Evolutionary conservation across 2,329 filamentous ascomycete genomes (phyloP).

Genomic region (Sarocladium strictum): DNA sequence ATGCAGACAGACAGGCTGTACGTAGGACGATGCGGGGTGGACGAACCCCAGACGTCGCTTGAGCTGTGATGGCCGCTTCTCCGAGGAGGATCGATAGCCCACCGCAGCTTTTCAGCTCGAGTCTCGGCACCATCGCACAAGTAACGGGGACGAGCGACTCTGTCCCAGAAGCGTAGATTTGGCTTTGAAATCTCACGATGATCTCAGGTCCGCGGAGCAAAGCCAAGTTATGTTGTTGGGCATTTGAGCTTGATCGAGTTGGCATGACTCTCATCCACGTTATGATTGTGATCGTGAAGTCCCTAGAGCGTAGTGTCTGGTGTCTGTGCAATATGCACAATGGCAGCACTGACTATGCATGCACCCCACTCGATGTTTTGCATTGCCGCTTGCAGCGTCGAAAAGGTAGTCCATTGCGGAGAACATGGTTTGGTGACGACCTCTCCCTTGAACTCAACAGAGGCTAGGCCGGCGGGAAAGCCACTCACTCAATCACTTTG

Average conservation of each 20-base stretch:
- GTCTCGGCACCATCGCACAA: too few species aligned
- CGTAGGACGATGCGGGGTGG: background rate
- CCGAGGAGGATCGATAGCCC: background rate
- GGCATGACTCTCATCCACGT: too few species aligned
- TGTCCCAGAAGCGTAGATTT: too few species aligned
- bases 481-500: too few species aligned
- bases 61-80: background rate
- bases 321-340: background rate
- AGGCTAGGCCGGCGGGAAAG: too few species aligned
- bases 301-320: too few species aligned
- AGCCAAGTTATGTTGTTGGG: too few species aligned
- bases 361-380: conserved; percentile 7
- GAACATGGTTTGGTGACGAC: background rate
- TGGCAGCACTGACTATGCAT: background rate
- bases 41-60: background rate
- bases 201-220: too few species aligned
- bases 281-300: too few species aligned
- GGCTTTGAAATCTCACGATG: too few species aligned
- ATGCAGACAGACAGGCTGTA: background rate
- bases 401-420: background rate
- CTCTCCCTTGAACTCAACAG: background rate
- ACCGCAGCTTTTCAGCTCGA: background rate
- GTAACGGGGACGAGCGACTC: too few species aligned
- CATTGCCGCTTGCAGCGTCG: background rate
- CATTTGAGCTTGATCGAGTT: too few species aligned